Evolutionary conservation across 1,284 basidiomycete genomes (phyloP), one percentile per base, ranked within the genome.

Genomic region (Tilletia setariae): DNA sequence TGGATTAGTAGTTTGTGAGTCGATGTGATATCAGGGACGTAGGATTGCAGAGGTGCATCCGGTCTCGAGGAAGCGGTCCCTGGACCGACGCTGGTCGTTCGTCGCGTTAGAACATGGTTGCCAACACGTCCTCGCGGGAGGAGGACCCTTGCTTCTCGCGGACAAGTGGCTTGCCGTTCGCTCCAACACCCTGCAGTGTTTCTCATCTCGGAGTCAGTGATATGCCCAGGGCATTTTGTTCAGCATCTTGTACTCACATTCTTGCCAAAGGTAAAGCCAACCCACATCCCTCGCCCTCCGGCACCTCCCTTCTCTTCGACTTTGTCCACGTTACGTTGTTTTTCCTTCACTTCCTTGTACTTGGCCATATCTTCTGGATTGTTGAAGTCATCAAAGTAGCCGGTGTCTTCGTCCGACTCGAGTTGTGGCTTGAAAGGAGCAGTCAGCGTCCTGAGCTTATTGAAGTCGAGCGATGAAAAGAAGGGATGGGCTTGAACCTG

Each of bases 381-480:
- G 30, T 90, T 90, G 83, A 98, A 98, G 83, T 97, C 94, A 83
- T 99, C 96, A 86, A 98, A 99, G 85, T 98, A 98, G 13, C 94
- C 95, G 0, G 94, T 94, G 83, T 82, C 96, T 70, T 92, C 87
- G 77, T 98, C 96, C 23, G 90, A 92, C 80, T 98, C 94, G 44
- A 99, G 88, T 11, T 93, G 90, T 23, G 96, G 96, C 3, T 98
- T 91, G 83, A 98, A 98, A 0, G 96, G 96, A 15, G 96, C 91
- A n/a, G 87, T 87, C 30, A 89, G 86, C 21, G 87, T 84, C 49
- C 95, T 90, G 25, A 98, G 86, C 76, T 88, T 86, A 42, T 89
- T 87, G 90, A 95, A 96, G 70, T 88, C 86, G 9, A 90, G 85
- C 19, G 85, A 84, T 16, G 86, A 83, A 85, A 97, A 98, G 87